Evolutionary conservation across 345 rosid genomes (phyloP).

Genomic region (Salix udensis): DNA sequence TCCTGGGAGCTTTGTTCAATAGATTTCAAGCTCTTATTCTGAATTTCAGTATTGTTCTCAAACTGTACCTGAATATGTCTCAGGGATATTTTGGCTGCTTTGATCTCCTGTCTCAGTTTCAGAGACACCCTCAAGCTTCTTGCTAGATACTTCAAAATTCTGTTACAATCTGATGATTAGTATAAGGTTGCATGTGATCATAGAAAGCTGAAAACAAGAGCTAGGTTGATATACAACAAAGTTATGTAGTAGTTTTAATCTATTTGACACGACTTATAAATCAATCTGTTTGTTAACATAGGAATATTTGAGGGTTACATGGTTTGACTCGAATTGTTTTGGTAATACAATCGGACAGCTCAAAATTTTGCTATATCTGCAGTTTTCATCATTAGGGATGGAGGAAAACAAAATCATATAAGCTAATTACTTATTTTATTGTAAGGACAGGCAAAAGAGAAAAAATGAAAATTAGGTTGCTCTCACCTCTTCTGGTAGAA

Average conservation of each 20-base stretch:
- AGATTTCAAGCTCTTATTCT: slow-evolving; percentile 12
- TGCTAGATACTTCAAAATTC: slow-evolving; percentile 20
- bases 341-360: neutral
- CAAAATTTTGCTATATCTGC: neutral
- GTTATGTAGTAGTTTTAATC: no score
- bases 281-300: no score
- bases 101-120: slow-evolving; percentile 21
- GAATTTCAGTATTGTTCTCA: slow-evolving; percentile 5
- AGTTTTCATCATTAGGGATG: neutral
- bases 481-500: slow-evolving; percentile 21
- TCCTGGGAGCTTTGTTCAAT: slow-evolving; percentile 4
- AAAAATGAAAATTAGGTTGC: neutral
- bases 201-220: slow-evolving; percentile 1
- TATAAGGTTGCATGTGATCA: slow-evolving; percentile 4
- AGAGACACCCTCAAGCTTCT: slow-evolving; percentile 12
- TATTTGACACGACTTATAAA: no score
- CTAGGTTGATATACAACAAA: neutral
- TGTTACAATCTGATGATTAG: slow-evolving; percentile 20
- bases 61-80: slow-evolving; percentile 1
- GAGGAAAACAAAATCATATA: neutral
- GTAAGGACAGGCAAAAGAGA: neutral
- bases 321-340: no score
- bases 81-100: slow-evolving; percentile 11
- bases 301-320: no score
- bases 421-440: neutral